These are phyloP conservation scores for Nothophaeocryptopus gaeumannii DNA, from an alignment of 2,329 filamentous ascomycete genomes.

Conservation along the genomic window DNA sequence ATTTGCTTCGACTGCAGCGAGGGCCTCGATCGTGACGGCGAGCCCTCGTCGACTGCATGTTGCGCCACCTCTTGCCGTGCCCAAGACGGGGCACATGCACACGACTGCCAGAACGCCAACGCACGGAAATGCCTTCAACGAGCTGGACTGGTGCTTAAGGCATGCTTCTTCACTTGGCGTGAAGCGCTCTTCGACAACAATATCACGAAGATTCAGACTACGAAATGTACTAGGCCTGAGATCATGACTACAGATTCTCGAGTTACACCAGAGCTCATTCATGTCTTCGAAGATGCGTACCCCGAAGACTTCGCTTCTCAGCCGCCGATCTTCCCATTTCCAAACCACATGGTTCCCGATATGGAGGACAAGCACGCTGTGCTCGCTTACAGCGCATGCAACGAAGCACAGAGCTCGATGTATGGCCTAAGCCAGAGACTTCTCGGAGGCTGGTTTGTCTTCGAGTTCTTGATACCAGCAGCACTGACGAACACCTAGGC, in stretches of 20 bases:
- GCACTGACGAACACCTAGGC: too few species aligned
- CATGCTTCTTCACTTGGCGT: conserved; percentile 14
- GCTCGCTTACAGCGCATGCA: background rate
- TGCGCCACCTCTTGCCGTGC: conserved; percentile 5
- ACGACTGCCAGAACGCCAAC: conserved; percentile 4
- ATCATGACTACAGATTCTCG: too few species aligned
- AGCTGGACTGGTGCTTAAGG: conserved; percentile 18
- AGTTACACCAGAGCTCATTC: too few species aligned
- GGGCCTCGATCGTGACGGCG: background rate
- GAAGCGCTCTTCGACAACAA: conserved; percentile 13
- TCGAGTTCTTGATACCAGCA: background rate
- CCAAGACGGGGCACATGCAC: background rate
- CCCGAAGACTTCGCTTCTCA: too few species aligned
- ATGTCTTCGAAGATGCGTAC: background rate
- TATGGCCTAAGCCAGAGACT: background rate
- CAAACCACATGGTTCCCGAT: background rate
- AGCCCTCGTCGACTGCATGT: background rate
- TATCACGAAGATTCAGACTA: conserved; percentile 1
- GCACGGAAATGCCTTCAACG: conserved; percentile 19
- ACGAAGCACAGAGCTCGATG: background rate
- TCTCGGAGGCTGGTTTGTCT: background rate
- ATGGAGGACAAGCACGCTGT: background rate
- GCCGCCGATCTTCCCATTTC: background rate
- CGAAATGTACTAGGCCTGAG: background rate
- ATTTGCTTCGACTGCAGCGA: conserved; percentile 10